Evolutionary conservation across 768 basidiomycete genomes (phyloP).

Genomic region (Crepidotus variabilis): DNA sequence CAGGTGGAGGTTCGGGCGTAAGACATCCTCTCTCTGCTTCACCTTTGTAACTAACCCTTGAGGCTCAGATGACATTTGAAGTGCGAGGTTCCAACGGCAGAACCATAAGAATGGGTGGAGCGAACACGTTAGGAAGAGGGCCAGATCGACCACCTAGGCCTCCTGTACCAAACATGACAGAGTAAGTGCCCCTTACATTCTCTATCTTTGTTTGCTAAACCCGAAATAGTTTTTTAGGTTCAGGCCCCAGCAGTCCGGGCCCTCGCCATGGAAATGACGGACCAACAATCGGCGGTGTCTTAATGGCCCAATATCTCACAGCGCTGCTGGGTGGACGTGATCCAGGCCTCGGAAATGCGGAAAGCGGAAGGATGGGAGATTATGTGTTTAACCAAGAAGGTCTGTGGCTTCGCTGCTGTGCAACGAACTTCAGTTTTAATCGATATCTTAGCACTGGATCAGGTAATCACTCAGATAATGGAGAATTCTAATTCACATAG

Average conservation of each 20-base stretch:
- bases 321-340: conserved; percentile 53
- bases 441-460: conserved; percentile 59
- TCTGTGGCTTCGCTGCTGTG: not conserved
- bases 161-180: conserved; percentile 45
- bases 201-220: conserved; percentile 24
- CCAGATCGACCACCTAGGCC: conserved; percentile 13
- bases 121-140: conserved; percentile 15
- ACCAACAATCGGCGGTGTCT: conserved; percentile 47
- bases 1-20: conserved; percentile 16
- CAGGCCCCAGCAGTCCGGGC: conserved; percentile 21
- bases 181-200: conserved; percentile 33
- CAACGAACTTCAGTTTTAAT: not conserved
- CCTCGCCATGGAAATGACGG: conserved; percentile 18
- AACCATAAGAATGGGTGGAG: conserved; percentile 25
- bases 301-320: conserved; percentile 75
- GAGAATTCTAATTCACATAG: conserved; percentile 70
- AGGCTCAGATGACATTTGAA: conserved; percentile 22
- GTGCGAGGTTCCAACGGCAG: conserved; percentile 22
- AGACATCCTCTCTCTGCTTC: not conserved
- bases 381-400: conserved; percentile 93
- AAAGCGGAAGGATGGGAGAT: conserved; percentile 73
- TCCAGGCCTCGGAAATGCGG: conserved; percentile 40
- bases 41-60: not conserved
- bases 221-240: conserved; percentile 23
- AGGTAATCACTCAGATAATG: conserved; percentile 86